These are phyloP conservation scores for Bullera alba DNA, from an alignment of 768 basidiomycete genomes.

Conservation along the genomic window DNA sequence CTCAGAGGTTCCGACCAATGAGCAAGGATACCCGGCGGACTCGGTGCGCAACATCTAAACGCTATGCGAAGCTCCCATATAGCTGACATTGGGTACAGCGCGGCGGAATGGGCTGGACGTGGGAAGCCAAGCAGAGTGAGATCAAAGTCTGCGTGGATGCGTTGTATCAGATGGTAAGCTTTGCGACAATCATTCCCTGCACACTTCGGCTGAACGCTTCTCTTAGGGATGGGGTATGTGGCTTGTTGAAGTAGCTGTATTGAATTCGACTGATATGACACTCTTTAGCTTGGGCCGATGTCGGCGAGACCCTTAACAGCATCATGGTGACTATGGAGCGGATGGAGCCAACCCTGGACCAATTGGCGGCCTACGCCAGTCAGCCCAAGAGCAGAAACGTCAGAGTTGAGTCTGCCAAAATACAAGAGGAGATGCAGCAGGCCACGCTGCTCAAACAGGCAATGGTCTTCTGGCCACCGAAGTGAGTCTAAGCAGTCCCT, in stretches of 20 bases:
- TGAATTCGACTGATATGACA: not conserved
- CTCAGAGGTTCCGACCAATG: constrained; percentile 25
- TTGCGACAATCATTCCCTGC: not conserved
- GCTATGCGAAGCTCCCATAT: not conserved
- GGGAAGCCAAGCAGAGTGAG: constrained; percentile 22
- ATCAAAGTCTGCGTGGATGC: constrained; percentile 19
- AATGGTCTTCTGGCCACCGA: not conserved
- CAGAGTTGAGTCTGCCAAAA: not conserved
- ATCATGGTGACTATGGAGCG: constrained; percentile 29
- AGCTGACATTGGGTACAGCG: constrained; percentile 8
- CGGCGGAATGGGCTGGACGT: constrained; percentile 32
- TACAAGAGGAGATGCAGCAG: not conserved
- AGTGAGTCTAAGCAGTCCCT: not conserved
- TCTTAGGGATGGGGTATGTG: constrained; percentile 22
- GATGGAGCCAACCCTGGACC: constrained; percentile 16
- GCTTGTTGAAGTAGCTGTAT: not conserved
- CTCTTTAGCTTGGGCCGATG: constrained; percentile 25
- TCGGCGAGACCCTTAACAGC: constrained; percentile 14
- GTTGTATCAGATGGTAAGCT: constrained; percentile 29
- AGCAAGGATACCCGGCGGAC: constrained; percentile 26
- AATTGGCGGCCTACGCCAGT: not conserved
- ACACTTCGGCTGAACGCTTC: not conserved
- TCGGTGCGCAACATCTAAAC: constrained; percentile 11
- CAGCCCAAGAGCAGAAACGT: not conserved
- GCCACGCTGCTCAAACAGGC: not conserved